A percentile compares a stretch with the other conserved stretches of the same genome.
Evolutionary conservation across 768 basidiomycete species (phyloP).

Genomic region (Gloeopeniophorella convolvens): DNA sequence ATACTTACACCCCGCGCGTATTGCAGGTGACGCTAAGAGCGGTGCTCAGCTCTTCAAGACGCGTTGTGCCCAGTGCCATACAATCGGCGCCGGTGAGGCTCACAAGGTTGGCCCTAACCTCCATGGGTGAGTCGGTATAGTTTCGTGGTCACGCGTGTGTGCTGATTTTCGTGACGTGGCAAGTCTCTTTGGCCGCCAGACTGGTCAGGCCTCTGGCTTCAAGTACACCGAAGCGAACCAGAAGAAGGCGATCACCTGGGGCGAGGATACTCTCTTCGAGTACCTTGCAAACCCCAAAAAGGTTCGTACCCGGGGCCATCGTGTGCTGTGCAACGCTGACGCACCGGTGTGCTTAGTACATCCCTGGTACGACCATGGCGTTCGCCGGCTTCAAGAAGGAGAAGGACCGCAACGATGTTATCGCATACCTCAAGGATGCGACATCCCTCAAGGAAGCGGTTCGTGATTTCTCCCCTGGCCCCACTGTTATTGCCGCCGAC

Average conservation of each 20-base stretch:
- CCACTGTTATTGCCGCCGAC: not conserved
- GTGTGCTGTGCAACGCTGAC: not conserved
- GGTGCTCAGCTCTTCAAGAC: constrained; percentile 97
- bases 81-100: constrained; percentile 64
- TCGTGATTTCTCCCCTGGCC: constrained; percentile 28
- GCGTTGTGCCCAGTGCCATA: constrained; percentile 93
- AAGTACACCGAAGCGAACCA: constrained; percentile 93
- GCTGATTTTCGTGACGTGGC: constrained; percentile 10
- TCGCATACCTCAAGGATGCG: constrained; percentile 80
- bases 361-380: constrained; percentile 97
- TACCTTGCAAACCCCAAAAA: constrained; percentile 98
- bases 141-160: not conserved
- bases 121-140: constrained; percentile 57
- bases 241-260: constrained; percentile 89
- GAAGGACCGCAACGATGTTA: constrained; percentile 92
- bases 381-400: constrained; percentile 99
- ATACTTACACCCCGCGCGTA: not conserved
- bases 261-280: constrained; percentile 85
- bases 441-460: constrained; percentile 75
- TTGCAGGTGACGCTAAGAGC: constrained; percentile 74
- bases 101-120: constrained; percentile 96
- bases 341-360: constrained; percentile 48
- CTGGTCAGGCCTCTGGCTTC: constrained; percentile 80
- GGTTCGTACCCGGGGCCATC: constrained; percentile 37
- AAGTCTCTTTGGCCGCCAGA: constrained; percentile 78